phyloP scores from a whole-genome alignment of 225 moss, liverwort and hornwort species.

The Pseudisothecium myosuroides region DNA sequence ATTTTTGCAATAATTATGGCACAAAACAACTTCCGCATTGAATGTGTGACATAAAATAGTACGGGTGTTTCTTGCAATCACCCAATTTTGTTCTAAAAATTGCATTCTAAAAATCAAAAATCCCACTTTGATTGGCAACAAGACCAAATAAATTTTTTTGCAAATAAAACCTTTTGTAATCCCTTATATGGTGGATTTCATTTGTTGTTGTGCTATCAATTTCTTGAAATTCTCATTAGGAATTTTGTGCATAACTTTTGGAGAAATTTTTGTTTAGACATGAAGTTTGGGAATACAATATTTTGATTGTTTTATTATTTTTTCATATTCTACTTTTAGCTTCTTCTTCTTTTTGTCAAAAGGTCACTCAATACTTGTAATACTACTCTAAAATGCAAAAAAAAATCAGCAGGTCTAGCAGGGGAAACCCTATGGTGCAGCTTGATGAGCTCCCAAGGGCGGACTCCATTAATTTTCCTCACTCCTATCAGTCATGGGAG shows the following conservation, averaged over 20 bases:
- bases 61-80: too few species aligned
- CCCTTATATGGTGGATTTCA: too few species aligned
- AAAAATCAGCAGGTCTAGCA: neutral
- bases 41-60: too few species aligned
- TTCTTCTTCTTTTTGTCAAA: neutral
- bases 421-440: too few species aligned
- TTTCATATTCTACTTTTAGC: neutral
- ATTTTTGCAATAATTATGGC: too few species aligned
- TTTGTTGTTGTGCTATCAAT: neutral
- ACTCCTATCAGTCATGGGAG: neutral
- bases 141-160: neutral
- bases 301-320: too few species aligned
- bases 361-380: neutral
- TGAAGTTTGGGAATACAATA: neutral
- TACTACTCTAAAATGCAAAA: neutral
- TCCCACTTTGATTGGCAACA: neutral
- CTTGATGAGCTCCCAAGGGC: too few species aligned
- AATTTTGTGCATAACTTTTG: neutral
- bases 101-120: neutral
- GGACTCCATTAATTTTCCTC: neutral
- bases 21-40: too few species aligned
- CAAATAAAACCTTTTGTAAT: neutral
- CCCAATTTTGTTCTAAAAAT: neutral
- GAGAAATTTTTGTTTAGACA: too few species aligned
- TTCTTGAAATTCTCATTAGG: too few species aligned